Conservation (phyloP, 768 basidiomycete genomes). For the Leucocoprinus birnbaumii region DNA sequence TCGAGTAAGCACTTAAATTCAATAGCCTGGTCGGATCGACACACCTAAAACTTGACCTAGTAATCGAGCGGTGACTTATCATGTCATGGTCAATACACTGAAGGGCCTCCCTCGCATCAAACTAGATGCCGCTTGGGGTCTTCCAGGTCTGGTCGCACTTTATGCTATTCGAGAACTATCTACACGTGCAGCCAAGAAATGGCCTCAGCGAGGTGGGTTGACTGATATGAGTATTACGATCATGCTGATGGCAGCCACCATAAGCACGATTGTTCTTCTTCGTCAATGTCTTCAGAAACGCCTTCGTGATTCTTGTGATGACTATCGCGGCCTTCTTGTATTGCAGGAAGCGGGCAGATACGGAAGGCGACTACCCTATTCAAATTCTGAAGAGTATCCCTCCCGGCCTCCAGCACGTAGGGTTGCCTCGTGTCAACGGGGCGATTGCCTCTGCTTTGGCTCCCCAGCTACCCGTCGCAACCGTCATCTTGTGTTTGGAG, state of each 20-base stretch:
- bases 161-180: conserved; percentile 67
- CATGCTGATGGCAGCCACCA: too few relatives aligned
- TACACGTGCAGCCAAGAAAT: conserved; percentile 47
- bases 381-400: conserved; percentile 83
- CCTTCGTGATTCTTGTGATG: conserved; percentile 84
- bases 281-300: conserved; percentile 71
- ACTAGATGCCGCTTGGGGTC: conserved; percentile 89
- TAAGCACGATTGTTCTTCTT: conserved; percentile 76
- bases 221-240: too few relatives aligned
- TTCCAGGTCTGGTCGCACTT: conserved; percentile 67
- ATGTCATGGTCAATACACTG: conserved; percentile 93
- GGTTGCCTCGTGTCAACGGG: conserved; percentile 34
- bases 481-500: conserved; percentile 87
- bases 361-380: conserved; percentile 74
- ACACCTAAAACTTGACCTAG: background rate
- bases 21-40: background rate
- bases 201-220: conserved; percentile 59
- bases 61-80: conserved; percentile 56
- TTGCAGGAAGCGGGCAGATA: conserved; percentile 56
- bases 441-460: conserved; percentile 65
- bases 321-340: conserved; percentile 89
- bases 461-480: conserved; percentile 76
- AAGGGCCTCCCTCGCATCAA: conserved; percentile 71
- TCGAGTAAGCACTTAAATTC: conserved; percentile 66
- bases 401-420: conserved; percentile 69